A percentile compares a stretch with the other conserved stretches of the same genome.
These are phyloP conservation scores for Teunomyces atbi DNA, from an alignment of 805 yeast species.

Conservation along the genomic window DNA sequence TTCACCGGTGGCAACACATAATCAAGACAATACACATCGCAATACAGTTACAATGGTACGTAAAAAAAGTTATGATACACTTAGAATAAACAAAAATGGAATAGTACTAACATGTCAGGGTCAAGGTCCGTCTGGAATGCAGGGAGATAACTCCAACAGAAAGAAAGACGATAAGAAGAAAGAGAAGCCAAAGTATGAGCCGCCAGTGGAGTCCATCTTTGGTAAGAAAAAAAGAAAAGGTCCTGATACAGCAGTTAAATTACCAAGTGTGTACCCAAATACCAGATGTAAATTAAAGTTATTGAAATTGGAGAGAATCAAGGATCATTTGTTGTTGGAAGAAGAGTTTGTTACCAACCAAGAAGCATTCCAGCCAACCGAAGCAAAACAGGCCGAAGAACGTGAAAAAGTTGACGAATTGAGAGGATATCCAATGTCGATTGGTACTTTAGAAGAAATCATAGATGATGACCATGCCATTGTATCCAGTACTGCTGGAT, in stretches of 20 bases:
- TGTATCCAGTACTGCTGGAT: slow-evolving; percentile 93
- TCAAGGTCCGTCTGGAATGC: slow-evolving; percentile 57
- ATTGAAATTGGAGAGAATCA: slow-evolving; percentile 90
- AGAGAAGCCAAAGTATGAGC: slow-evolving; percentile 96
- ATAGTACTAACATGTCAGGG: slow-evolving; percentile 33
- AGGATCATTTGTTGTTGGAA: slow-evolving; percentile 90
- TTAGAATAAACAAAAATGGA: neutral
- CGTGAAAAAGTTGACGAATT: slow-evolving; percentile 92
- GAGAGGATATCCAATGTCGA: slow-evolving; percentile 94
- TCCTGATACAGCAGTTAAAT: slow-evolving; percentile 77
- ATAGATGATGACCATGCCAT: slow-evolving; percentile 99
- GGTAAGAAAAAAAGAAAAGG: slow-evolving; percentile 94
- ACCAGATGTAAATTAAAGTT: slow-evolving; percentile 92
- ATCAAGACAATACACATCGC: slow-evolving; percentile 2
- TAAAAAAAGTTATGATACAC: neutral
- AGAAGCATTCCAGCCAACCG: slow-evolving; percentile 93
- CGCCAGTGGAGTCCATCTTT: slow-evolving; percentile 93
- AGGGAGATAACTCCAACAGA: slow-evolving; percentile 43
- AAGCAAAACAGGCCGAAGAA: slow-evolving; percentile 95
- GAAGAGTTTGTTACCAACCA: slow-evolving; percentile 95
- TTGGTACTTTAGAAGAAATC: slow-evolving; percentile 95
- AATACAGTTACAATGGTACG: slow-evolving; percentile 11
- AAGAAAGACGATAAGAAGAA: slow-evolving; percentile 63
- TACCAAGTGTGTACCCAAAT: slow-evolving; percentile 86
- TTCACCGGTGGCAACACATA: slow-evolving; percentile 2